Conservation (phyloP, 2,329 filamentous ascomycete species). For the Capronia coronata region DNA sequence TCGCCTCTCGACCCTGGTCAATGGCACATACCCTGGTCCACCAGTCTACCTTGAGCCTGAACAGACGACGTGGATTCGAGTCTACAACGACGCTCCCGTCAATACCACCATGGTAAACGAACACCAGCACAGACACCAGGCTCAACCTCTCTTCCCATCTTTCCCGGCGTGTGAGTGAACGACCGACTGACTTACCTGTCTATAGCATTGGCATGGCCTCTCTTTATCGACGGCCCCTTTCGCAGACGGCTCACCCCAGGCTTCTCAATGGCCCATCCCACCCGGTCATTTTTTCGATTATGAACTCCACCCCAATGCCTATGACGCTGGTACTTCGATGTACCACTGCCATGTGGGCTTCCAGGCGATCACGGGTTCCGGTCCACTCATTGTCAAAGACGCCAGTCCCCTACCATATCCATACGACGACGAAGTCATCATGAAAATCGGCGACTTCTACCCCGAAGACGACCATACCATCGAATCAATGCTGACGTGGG, state of each 20-base stretch:
- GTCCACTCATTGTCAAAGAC: constrained; percentile 55
- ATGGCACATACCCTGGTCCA: constrained; percentile 50
- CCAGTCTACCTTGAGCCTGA: constrained; percentile 43
- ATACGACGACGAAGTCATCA: constrained; percentile 56
- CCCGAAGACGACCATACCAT: constrained; percentile 49
- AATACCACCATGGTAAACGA: constrained; percentile 53
- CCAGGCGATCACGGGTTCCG: constrained; percentile 53
- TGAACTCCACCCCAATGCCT: constrained; percentile 49
- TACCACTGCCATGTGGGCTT: constrained; percentile 63
- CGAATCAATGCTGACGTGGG: constrained; percentile 43
- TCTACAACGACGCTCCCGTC: constrained; percentile 49
- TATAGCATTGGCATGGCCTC: constrained; percentile 62
- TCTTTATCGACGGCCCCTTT: constrained; percentile 55
- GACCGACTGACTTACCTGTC: no score
- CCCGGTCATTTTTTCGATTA: constrained; percentile 61
- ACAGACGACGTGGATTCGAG: constrained; percentile 49
- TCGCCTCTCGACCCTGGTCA: constrained; percentile 46
- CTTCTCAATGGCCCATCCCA: constrained; percentile 60
- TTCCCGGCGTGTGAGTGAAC: no score
- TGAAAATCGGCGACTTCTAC: constrained; percentile 55
- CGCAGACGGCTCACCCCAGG: constrained; percentile 56
- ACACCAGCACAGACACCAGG: background rate
- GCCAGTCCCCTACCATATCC: constrained; percentile 45
- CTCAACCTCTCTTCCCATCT: background rate
- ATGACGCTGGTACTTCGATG: constrained; percentile 58